Evolutionary conservation across 1,139 yeast genomes (phyloP), one percentile per base, ranked within the genome.

Genomic region (Scheffersomyces segobiensis): DNA sequence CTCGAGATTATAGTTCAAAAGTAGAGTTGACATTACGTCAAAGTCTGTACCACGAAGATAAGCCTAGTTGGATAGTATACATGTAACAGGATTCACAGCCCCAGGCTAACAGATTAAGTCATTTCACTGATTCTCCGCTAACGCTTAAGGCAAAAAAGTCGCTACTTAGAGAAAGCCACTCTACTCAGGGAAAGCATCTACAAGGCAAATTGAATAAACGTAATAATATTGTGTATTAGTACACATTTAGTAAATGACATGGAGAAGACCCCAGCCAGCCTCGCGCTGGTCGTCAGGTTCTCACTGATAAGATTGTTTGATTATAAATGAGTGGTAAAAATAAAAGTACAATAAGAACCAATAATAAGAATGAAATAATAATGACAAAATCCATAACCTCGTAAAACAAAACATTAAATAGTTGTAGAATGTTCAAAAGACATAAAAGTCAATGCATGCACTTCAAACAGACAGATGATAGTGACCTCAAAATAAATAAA

Each of bases 401-500:
- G 50, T 48, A 48, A 48, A 48, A 48, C 50, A 48, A 48, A 48
- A 48, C 50, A 48, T 48, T 48, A 48, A 48, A 24, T 24, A 48
- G 24, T 24, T 48, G 50, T 21, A 48, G 17, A 48, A 48, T 19
- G 42, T 32, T 32, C 42, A 32, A 32, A 32, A 32, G 42, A 32
- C 42, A 32, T 32, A 32, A 32, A 32, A 32, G 42, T 32, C 42
- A 32, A 32, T 32, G 42, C 42, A 32, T 32, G 42, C 42, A 32
- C 42, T 32, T 32, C 42, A 32, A 32, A 32, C 42, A 32, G 42
- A 32, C 17, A 32, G 42, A 32, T 32, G 42, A 32, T 32, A 32
- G 42, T 32, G 42, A 32, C 42, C 42, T 17, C 42, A 32, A 32
- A 32, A 32, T 32, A 32, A 32, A 32, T 32, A 48, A 48, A 48